Evolutionary conservation across 352 stramenopile species (phyloP).

Genomic region (Phytophthora aleatoria): DNA sequence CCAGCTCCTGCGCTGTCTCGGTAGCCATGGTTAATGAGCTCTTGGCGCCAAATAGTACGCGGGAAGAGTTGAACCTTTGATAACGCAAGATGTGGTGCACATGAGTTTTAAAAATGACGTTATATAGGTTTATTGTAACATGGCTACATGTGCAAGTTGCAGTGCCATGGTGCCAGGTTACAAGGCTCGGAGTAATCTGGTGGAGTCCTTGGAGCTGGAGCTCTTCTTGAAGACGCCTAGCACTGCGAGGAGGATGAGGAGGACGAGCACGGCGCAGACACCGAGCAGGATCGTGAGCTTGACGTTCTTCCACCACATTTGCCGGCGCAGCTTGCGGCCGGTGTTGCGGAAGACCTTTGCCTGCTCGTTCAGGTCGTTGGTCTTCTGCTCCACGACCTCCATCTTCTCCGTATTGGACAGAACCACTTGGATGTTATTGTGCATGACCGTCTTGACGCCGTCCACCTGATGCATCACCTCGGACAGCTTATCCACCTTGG

Average conservation of each 20-base stretch:
- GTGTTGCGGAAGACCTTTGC: slow-evolving; percentile 88
- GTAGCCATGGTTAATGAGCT: slow-evolving; percentile 14
- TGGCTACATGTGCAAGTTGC: slow-evolving; percentile 23
- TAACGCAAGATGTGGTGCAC: slow-evolving; percentile 2
- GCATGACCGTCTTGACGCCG: slow-evolving; percentile 83
- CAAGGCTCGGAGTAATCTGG: slow-evolving; percentile 23
- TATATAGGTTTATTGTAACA: slow-evolving; percentile 18
- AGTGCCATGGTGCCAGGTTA: slow-evolving; percentile 4
- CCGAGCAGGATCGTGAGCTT: slow-evolving; percentile 73
- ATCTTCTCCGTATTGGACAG: slow-evolving; percentile 90
- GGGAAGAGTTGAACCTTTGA: slow-evolving; percentile 12
- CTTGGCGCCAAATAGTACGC: slow-evolving; percentile 5
- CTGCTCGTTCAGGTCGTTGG: slow-evolving; percentile 87
- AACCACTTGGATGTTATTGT: slow-evolving; percentile 89
- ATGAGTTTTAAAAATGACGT: neutral
- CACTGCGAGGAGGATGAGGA: slow-evolving; percentile 79
- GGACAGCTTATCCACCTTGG: slow-evolving; percentile 87
- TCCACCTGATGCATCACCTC: slow-evolving; percentile 86
- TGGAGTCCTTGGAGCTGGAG: slow-evolving; percentile 25
- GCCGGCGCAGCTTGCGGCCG: slow-evolving; percentile 72
- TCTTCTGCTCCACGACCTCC: slow-evolving; percentile 88
- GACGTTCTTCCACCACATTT: slow-evolving; percentile 90
- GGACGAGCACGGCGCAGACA: slow-evolving; percentile 66
- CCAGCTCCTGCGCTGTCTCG: slow-evolving; percentile 32
- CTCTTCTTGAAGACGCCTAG: slow-evolving; percentile 80